phyloP scores from a whole-genome alignment of 371 early-diverging fungal species.

The Sporodiniella umbellata region DNA sequence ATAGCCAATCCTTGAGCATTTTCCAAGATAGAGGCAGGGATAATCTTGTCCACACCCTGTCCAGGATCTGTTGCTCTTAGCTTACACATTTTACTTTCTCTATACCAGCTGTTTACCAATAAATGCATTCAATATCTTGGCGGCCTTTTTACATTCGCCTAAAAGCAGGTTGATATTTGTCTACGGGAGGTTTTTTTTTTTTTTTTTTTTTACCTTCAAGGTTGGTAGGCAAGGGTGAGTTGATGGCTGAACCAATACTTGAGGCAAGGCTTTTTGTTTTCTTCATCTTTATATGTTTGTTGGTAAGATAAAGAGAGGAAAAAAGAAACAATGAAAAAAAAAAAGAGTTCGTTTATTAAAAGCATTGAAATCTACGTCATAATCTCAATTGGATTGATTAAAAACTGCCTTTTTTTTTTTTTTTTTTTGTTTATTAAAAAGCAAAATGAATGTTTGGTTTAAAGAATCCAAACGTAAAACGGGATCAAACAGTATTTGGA shows the following conservation, averaged over 20 bases:
- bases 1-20: constrained; percentile 92
- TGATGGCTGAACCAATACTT: constrained; percentile 25
- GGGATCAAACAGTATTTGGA: background rate
- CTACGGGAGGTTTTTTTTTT: no score
- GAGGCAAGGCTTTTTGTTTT: constrained; percentile 20
- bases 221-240: constrained; percentile 62
- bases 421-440: no score
- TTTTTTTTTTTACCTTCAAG: constrained; percentile 50
- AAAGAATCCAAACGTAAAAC: no score
- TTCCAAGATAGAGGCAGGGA: constrained; percentile 69
- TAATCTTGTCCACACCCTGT: constrained; percentile 70
- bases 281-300: constrained; percentile 17
- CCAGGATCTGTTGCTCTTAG: constrained; percentile 44
- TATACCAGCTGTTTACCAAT: no score
- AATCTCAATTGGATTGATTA: background rate
- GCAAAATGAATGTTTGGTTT: no score
- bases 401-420: background rate
- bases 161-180: no score
- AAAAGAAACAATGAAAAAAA: background rate
- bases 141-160: constrained; percentile 74
- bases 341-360: no score
- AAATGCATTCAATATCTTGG: constrained; percentile 76
- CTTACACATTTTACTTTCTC: background rate
- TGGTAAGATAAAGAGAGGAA: background rate
- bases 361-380: background rate